Percentiles rank a stretch among this genome's conserved stretches.
These are phyloP conservation scores for Pleurozium schreberi DNA, from an alignment of 225 moss, liverwort and hornwort genomes.

Conservation along the genomic window DNA sequence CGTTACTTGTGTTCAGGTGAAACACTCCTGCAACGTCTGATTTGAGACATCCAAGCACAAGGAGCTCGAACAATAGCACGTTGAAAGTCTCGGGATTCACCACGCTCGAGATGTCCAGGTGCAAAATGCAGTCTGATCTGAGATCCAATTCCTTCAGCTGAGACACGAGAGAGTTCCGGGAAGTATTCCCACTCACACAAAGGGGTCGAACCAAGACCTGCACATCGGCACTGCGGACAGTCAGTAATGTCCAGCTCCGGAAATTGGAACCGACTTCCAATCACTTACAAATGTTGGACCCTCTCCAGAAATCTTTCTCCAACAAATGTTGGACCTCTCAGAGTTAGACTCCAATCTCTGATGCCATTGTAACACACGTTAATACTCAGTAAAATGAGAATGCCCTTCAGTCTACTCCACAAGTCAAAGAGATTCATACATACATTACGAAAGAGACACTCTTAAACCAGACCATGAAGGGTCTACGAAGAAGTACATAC, in stretches of 20 bases:
- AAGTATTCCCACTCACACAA: constrained; percentile 32
- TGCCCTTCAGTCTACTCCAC: not conserved
- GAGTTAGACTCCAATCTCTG: not conserved
- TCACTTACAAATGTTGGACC: not conserved
- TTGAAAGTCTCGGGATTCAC: constrained; percentile 34
- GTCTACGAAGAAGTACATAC: constrained; percentile 13
- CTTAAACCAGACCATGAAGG: not conserved
- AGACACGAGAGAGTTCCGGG: constrained; percentile 23
- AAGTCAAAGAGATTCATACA: not conserved
- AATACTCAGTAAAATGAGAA: not conserved
- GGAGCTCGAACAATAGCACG: constrained; percentile 47
- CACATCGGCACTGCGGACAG: not conserved
- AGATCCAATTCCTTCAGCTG: constrained; percentile 23
- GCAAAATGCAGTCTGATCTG: constrained; percentile 21
- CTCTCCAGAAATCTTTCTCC: not conserved
- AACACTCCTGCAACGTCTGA: constrained; percentile 41
- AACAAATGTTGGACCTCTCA: not conserved
- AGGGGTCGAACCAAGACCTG: constrained; percentile 35
- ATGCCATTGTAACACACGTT: not conserved
- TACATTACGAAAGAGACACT: not conserved
- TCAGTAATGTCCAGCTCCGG: not conserved
- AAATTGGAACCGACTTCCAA: not conserved
- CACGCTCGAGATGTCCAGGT: constrained; percentile 41
- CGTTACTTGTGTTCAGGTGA: constrained; percentile 23
- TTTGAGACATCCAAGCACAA: constrained; percentile 46